phyloP scores from a whole-genome alignment of 495 filamentous ascomycete genomes.

The Niebla homalea region DNA sequence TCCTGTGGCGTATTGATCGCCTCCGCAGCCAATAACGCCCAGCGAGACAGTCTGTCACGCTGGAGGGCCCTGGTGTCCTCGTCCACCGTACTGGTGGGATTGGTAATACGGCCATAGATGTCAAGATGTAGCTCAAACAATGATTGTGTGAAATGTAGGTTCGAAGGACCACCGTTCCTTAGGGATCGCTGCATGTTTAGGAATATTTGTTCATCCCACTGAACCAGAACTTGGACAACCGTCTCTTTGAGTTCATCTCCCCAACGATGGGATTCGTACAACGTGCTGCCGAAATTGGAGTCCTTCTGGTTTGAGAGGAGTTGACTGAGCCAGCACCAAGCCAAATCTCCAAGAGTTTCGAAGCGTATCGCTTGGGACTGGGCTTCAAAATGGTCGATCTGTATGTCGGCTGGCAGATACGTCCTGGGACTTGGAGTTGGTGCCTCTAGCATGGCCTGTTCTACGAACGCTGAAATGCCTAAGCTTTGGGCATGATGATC shows the following conservation, averaged over 20 bases:
- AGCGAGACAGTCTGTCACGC: conserved; percentile 57
- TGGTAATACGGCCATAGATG: conserved; percentile 62
- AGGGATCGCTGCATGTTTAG: conserved; percentile 32
- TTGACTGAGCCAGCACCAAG: conserved; percentile 50
- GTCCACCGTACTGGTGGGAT: conserved; percentile 57
- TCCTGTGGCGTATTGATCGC: conserved; percentile 21
- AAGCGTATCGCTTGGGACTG: conserved; percentile 37
- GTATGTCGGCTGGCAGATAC: conserved; percentile 41
- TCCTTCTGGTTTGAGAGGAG: conserved; percentile 30
- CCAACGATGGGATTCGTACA: conserved; percentile 58
- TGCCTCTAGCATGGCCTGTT: conserved; percentile 54
- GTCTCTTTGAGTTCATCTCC: conserved; percentile 56
- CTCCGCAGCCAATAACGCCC: conserved; percentile 59
- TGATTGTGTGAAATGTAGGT: conserved; percentile 51
- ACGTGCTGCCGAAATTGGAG: background rate
- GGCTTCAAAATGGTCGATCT: conserved; percentile 42
- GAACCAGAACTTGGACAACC: conserved; percentile 52
- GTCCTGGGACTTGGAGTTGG: conserved; percentile 37
- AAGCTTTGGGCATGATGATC: conserved; percentile 32
- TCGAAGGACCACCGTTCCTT: conserved; percentile 24
- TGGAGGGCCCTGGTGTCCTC: conserved; percentile 43
- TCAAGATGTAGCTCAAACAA: conserved; percentile 86
- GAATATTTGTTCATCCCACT: conserved; percentile 56
- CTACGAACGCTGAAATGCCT: conserved; percentile 62
- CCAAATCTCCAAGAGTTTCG: conserved; percentile 47